Evolutionary conservation across 164 flowering plant species (phyloP), one percentile per base, ranked within the genome.

Genomic region (Magnolia changhungtana): DNA sequence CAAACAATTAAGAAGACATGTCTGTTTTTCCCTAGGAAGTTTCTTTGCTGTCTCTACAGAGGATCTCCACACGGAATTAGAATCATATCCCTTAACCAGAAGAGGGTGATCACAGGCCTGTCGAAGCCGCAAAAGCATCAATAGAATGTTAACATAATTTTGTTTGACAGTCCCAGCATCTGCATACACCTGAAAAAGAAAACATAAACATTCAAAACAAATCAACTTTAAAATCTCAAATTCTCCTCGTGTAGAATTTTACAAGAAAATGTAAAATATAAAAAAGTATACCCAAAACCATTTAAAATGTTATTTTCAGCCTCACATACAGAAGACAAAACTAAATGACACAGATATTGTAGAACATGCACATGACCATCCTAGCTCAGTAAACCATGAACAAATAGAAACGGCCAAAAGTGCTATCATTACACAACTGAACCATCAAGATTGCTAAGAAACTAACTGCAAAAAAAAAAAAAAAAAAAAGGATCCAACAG

Each of bases 21-120:
- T 55, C 68, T 88, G 79, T 83, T 83, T 81, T 9, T 90, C 92
- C 79, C 68, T 85, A 0, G 98, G 95, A 50, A 93, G 92, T 16
- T 45, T 80, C 79, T 83, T 89, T 11, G 94, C 98, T 85, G 84
- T 89, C 77, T 88, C 87, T 18, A 76, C 51, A 63, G 97, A 91
- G 73, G 67, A 83, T 77, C 84, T 86, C 61, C 88, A 89, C 78
- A 86, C 87, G 78, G 85, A 83, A 37, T 88, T 88, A 65, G 87
- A 84, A 73, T 78, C 80, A 75, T 84, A 84, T 59, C 86, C 93
- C 84, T 88, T 92, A 18, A 92, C 98, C 74, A 95, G 95, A 80
- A 84, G 79, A 37, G 98, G 98, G 83, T 95, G 98, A 78, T 93
- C 98, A 85, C 98, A 95, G 76, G 98, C 98, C 71, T 95, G 99